phyloP scores from a whole-genome alignment of 2,329 filamentous ascomycete genomes.

The Diaporthe sp. region DNA sequence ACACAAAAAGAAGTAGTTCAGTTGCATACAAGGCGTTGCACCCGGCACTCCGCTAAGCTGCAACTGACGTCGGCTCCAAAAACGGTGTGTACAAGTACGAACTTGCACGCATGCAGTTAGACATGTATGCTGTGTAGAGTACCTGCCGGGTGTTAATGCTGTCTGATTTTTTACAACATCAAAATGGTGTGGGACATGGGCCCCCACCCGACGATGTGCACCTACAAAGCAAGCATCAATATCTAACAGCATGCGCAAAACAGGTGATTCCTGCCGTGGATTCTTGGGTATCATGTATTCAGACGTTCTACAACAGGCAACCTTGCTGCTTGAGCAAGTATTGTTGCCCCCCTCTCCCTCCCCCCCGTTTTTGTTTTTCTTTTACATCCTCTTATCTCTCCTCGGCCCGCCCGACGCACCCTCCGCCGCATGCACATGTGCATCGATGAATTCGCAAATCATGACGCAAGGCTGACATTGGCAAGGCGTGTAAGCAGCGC shows the following conservation, averaged over 20 bases:
- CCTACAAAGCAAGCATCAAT: neutral
- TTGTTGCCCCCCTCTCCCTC: neutral
- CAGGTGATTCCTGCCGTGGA: neutral
- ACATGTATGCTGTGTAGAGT: neutral
- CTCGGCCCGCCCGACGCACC: neutral
- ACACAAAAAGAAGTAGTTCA: neutral
- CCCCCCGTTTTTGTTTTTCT: fast-evolving
- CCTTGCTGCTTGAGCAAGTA: neutral
- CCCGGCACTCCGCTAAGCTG: neutral
- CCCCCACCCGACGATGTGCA: neutral
- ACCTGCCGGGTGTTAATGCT: neutral
- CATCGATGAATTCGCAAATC: slow-evolving; percentile 3
- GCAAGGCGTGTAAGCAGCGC: neutral
- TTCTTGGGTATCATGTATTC: neutral
- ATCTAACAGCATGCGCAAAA: neutral
- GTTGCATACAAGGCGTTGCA: neutral
- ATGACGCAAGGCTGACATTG: slow-evolving; percentile 23
- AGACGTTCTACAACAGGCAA: neutral
- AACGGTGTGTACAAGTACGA: neutral
- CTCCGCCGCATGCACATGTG: neutral
- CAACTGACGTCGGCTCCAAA: neutral
- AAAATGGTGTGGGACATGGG: too few relatives aligned
- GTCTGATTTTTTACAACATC: neutral
- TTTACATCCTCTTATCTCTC: neutral
- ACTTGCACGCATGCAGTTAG: neutral